These are phyloP conservation scores for Cichorium intybus DNA, from an alignment of 140 eudicot species.

Conservation along the genomic window DNA sequence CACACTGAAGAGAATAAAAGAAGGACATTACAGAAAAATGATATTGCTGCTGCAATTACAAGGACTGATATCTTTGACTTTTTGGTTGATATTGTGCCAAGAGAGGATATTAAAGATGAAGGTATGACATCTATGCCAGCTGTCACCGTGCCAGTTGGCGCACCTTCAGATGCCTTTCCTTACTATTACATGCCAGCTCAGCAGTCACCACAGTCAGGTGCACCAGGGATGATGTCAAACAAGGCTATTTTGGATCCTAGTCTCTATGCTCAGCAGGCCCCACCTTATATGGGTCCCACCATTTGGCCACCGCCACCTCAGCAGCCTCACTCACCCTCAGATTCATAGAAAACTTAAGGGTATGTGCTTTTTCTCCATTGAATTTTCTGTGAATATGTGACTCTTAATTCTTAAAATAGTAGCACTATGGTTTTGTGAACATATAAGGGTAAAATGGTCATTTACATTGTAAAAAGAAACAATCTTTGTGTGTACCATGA, in stretches of 20 bases:
- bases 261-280: slow-evolving; percentile 44
- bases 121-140: slow-evolving; percentile 41
- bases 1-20: slow-evolving; percentile 74
- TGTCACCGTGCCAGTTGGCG: slow-evolving; percentile 49
- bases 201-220: slow-evolving; percentile 53
- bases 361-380: slow-evolving; percentile 13
- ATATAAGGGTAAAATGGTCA: too few species aligned
- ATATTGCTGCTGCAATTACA: slow-evolving; percentile 72
- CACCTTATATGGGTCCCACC: slow-evolving; percentile 54
- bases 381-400: too few species aligned
- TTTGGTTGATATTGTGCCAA: slow-evolving; percentile 65
- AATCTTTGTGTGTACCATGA: too few species aligned
- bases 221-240: slow-evolving; percentile 48
- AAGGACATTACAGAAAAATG: slow-evolving; percentile 62
- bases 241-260: slow-evolving; percentile 57
- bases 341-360: slow-evolving; percentile 35
- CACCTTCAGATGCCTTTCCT: slow-evolving; percentile 47
- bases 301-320: slow-evolving; percentile 65
- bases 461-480: too few species aligned
- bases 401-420: too few species aligned
- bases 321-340: slow-evolving; percentile 59
- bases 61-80: slow-evolving; percentile 69
- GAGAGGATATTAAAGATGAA: slow-evolving; percentile 69
- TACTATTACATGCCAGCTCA: slow-evolving; percentile 61
- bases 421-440: too few species aligned